phyloP scores from a whole-genome alignment of 768 basidiomycete genomes.

The Termitomyces titanicus region DNA sequence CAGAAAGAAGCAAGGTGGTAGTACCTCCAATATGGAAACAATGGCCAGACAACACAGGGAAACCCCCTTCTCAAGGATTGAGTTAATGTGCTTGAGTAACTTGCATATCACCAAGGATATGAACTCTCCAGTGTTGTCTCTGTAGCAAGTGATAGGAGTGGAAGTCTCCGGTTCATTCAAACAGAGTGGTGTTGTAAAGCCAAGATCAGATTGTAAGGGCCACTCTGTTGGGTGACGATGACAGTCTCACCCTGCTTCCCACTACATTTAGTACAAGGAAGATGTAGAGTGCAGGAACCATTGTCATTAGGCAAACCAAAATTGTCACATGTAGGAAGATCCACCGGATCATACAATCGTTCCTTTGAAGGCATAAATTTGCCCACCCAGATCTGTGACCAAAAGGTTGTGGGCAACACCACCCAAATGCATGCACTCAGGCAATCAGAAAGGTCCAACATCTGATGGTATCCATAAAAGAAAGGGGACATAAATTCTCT shows the following conservation, averaged over 20 bases:
- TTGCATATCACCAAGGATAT: no score
- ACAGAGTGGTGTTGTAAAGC: background rate
- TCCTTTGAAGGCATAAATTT: constrained; percentile 10
- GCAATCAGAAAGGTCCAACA: constrained; percentile 9
- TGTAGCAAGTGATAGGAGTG: no score
- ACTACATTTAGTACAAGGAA: constrained; percentile 23
- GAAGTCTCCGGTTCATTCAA: no score
- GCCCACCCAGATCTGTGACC: constrained; percentile 28
- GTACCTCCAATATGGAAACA: no score
- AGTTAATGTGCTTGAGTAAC: no score
- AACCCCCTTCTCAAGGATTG: no score
- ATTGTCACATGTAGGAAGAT: constrained; percentile 2
- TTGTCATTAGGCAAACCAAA: background rate
- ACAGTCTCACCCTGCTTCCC: constrained; percentile 14
- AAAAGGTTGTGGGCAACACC: constrained; percentile 23
- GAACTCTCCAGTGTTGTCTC: no score
- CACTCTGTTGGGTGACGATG: constrained; percentile 3
- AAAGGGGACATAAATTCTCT: constrained; percentile 23
- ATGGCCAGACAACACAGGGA: no score
- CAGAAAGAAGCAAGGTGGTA: no score
- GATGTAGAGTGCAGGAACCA: constrained; percentile 14
- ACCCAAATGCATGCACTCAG: constrained; percentile 21
- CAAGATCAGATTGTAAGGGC: constrained; percentile 17
- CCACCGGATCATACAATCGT: background rate
- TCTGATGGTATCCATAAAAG: no score